Evolutionary conservation across 495 filamentous ascomycete species (phyloP).

Genomic region (Mytilinidion resinicola): DNA sequence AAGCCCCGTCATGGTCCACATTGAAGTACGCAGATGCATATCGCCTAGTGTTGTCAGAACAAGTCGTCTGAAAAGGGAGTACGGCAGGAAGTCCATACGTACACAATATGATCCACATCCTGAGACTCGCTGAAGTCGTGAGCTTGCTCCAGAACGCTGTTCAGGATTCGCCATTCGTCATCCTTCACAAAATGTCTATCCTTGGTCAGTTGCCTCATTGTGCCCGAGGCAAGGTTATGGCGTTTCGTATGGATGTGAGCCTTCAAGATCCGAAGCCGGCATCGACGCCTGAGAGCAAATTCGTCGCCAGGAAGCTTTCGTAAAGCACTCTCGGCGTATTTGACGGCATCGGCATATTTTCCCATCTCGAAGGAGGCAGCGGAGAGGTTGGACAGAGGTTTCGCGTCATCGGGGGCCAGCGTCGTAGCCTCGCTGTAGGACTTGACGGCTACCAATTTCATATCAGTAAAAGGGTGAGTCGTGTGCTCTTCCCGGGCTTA

Average conservation of each 20-base stretch:
- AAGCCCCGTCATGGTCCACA: not conserved
- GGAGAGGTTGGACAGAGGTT: not conserved
- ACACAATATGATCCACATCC: too few species aligned
- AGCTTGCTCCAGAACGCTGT: too few species aligned
- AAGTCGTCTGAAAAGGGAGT: too few species aligned
- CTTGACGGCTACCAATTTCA: not conserved
- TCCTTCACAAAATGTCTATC: not conserved
- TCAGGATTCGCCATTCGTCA: not conserved
- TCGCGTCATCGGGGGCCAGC: not conserved
- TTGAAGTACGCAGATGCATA: not conserved
- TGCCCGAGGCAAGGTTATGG: not conserved
- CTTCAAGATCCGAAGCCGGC: not conserved
- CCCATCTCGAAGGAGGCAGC: not conserved
- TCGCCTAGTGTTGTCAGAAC: not conserved
- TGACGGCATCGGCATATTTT: not conserved
- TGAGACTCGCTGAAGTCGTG: too few species aligned
- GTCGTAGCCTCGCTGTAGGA: not conserved
- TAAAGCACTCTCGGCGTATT: not conserved
- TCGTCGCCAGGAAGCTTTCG: not conserved
- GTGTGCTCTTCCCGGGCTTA: not conserved
- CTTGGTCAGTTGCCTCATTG: not conserved
- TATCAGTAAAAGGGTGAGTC: not conserved
- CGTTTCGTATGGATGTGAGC: not conserved
- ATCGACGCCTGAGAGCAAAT: not conserved
- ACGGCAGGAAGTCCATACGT: too few species aligned